Base-by-base conservation (phyloP, 176 grass and related monocot genomes). In the Stipa capillata region DNA sequence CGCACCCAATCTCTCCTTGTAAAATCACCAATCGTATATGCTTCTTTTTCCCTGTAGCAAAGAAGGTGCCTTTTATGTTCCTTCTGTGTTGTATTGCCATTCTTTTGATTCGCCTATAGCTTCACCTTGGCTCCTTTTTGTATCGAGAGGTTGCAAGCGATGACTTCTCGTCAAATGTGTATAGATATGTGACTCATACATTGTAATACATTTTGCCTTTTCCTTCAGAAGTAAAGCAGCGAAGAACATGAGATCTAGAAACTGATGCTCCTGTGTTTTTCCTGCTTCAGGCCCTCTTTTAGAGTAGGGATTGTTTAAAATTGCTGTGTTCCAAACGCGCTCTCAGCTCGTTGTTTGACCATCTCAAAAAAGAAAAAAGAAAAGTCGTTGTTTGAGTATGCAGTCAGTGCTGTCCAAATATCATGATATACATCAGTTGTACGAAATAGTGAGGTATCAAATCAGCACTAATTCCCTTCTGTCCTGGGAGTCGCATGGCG, bases 21-120 rank as follows among this genome's bases (percentile, higher is more conserved):
- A 86, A 77, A 87, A 85, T 88, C 73, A 59, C 43, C 83, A 59
- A 55, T 52, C 61, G 31, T 88, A 85, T 69, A 82, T 85, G 85
- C 81, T 93, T 74, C 32, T 59, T 69, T 88, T 86, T 69, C 21
- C 41, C 54, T 70, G 25, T 93, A 80, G 44, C 74, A 82, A 90
- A 93, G 90, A 88, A 97, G 90, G 87, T 89, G 76, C 64, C 79
- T 88, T 83, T 82, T 80, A 70, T 76, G 84, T 86, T 90, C 88
- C 90, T 90, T 96, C 69, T 83, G 70, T 76, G 79, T 85, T 87
- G 85, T 87, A 43, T 79, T 73, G 80, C 79, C 82, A 82, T 84
- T 83, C 27, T 74, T 88, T 84, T 7, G 8, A 27, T 73, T 43
- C 15, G 16, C 54, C 39, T 65, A 80, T 80, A 83, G 81, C 62